These are phyloP conservation scores for Amylostereum areolatum DNA, from an alignment of 1,284 basidiomycete genomes.

Conservation along the genomic window DNA sequence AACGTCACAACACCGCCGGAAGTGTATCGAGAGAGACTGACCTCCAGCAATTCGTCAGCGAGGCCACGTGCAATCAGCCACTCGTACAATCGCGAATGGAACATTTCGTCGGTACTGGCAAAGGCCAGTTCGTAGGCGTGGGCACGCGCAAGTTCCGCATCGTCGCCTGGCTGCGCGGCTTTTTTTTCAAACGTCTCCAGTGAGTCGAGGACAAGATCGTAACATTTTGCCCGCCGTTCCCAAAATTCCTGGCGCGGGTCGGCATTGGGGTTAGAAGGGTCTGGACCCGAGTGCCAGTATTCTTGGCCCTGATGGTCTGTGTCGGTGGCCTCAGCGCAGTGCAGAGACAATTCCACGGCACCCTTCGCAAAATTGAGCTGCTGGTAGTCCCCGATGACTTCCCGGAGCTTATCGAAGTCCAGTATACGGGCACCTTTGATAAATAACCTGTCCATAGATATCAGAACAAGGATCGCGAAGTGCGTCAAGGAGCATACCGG, in stretches of 20 bases:
- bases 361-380: constrained; percentile 81
- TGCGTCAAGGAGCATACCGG: constrained; percentile 30
- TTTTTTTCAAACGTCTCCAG: constrained; percentile 76
- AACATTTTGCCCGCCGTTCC: constrained; percentile 69
- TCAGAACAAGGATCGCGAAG: not conserved
- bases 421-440: constrained; percentile 82
- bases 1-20: not conserved
- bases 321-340: constrained; percentile 81
- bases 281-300: constrained; percentile 54
- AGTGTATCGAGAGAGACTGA: constrained; percentile 27
- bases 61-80: constrained; percentile 81
- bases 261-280: not conserved
- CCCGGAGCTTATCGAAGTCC: constrained; percentile 79
- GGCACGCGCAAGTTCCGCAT: constrained; percentile 60
- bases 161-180: constrained; percentile 31
- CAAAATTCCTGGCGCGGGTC: constrained; percentile 59
- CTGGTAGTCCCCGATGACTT: constrained; percentile 84
- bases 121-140: constrained; percentile 83
- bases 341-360: constrained; percentile 81
- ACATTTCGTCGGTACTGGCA: constrained; percentile 82
- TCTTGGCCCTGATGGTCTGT: constrained; percentile 71
- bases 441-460: constrained; percentile 57
- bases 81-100: constrained; percentile 92
- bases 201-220: constrained; percentile 79
- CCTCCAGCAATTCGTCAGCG: constrained; percentile 88